Conservation (phyloP, 148 eudicot species). For the Talinum fruticosum region DNA sequence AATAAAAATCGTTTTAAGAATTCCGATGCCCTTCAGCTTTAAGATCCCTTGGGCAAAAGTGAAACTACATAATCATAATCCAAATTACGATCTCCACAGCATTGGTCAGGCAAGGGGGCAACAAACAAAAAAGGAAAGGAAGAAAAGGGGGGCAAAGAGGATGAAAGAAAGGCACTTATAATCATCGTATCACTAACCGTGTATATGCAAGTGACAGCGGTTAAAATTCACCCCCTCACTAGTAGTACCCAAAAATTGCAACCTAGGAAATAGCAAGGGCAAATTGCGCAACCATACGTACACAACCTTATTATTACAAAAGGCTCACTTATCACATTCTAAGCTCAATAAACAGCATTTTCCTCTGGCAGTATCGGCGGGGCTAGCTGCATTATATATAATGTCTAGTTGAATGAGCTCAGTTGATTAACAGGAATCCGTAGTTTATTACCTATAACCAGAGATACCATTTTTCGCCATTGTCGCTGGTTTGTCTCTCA, state of each 20-base stretch:
- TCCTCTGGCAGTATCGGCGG: background rate
- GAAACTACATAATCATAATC: too few species aligned
- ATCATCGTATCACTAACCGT: background rate
- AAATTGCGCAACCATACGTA: background rate
- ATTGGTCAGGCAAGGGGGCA: too few species aligned
- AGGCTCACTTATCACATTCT: background rate
- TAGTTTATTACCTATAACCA: conserved; percentile 30
- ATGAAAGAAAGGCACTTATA: background rate
- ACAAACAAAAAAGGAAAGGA: background rate
- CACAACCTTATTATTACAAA: conserved; percentile 6
- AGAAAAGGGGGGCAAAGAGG: background rate
- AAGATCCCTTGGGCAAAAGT: too few species aligned
- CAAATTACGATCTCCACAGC: too few species aligned
- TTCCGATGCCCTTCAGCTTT: too few species aligned
- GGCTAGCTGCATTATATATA: background rate
- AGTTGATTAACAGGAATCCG: background rate
- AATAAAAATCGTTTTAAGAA: too few species aligned
- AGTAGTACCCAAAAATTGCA: background rate
- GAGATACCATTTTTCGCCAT: conserved; percentile 35
- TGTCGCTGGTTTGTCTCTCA: conserved; percentile 39
- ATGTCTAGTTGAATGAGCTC: conserved; percentile 11
- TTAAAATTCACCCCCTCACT: background rate
- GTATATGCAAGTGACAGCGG: background rate
- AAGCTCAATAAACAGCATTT: background rate
- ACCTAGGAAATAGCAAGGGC: background rate